These are phyloP conservation scores for Russula sp. DNA, from an alignment of 768 basidiomycete genomes.

Conservation along the genomic window DNA sequence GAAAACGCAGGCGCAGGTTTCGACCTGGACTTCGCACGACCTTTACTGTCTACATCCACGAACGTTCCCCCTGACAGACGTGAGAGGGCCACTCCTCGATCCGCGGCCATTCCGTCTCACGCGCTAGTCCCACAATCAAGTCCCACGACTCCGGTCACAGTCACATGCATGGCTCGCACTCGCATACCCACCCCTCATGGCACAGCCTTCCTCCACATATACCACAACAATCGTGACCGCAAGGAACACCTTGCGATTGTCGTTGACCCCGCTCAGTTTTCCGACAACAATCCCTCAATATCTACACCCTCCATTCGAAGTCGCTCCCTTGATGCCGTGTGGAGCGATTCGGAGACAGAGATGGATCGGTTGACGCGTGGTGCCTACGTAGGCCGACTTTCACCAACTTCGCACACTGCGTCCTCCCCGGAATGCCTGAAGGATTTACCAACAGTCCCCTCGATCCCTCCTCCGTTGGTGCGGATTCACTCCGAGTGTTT, in stretches of 20 bases:
- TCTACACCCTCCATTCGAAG: conserved; percentile 63
- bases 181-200: conserved; percentile 96
- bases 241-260: conserved; percentile 98
- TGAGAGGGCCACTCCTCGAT: conserved; percentile 31
- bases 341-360: conserved; percentile 82
- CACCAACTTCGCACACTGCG: conserved; percentile 40
- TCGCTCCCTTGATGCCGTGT: conserved; percentile 70
- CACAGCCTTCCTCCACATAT: conserved; percentile 86
- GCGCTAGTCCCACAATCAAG: conserved; percentile 10
- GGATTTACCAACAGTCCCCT: conserved; percentile 24
- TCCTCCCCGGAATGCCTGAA: conserved; percentile 28
- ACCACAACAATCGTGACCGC: conserved; percentile 85
- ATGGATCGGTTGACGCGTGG: conserved; percentile 92
- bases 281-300: conserved; percentile 34
- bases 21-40: conserved; percentile 34
- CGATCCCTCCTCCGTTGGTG: conserved; percentile 71
- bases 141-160: conserved; percentile 41
- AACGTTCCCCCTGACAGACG: conserved; percentile 34
- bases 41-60: conserved; percentile 34
- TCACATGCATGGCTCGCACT: conserved; percentile 94
- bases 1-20: conserved; percentile 42
- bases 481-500: conserved; percentile 98
- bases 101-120: conserved; percentile 19
- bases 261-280: conserved; percentile 82
- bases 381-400: conserved; percentile 84